These are phyloP conservation scores for Lyophyllum decastes DNA, from an alignment of 768 basidiomycete species.

Conservation along the genomic window DNA sequence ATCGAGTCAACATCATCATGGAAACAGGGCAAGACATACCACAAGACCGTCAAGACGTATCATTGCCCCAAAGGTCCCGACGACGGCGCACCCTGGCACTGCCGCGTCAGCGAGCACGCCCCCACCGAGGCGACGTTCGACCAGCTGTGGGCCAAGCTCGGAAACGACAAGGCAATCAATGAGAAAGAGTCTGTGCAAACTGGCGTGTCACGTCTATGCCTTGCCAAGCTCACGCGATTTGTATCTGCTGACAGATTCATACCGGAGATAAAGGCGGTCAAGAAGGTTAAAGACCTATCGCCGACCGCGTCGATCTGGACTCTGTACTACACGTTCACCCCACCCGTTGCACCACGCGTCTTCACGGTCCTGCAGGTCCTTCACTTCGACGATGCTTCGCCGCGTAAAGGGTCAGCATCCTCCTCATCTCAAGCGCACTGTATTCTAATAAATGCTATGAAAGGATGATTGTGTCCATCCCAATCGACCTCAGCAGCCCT, in stretches of 20 bases:
- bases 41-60: conserved; percentile 58
- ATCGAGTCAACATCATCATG: conserved; percentile 59
- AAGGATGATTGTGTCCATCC: conserved; percentile 62
- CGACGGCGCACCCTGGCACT: conserved; percentile 68
- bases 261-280: conserved; percentile 61
- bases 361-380: conserved; percentile 76
- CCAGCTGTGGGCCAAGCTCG: conserved; percentile 70
- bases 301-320: conserved; percentile 70
- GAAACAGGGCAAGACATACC: conserved; percentile 68
- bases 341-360: conserved; percentile 70
- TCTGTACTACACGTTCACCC: conserved; percentile 69
- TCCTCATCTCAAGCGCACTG: too few relatives aligned
- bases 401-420: conserved; percentile 54
- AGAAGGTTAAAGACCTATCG: conserved; percentile 62
- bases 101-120: conserved; percentile 66
- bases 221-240: background rate
- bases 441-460: too few relatives aligned
- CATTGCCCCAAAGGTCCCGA: conserved; percentile 50
- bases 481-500: conserved; percentile 58
- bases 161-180: conserved; percentile 63
- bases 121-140: conserved; percentile 72
- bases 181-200: conserved; percentile 52
- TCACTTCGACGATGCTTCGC: conserved; percentile 48
- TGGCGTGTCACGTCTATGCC: background rate
- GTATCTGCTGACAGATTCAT: conserved; percentile 52